These are phyloP conservation scores for Phylloporus sp. DNA, from an alignment of 768 basidiomycete species.

Conservation along the genomic window DNA sequence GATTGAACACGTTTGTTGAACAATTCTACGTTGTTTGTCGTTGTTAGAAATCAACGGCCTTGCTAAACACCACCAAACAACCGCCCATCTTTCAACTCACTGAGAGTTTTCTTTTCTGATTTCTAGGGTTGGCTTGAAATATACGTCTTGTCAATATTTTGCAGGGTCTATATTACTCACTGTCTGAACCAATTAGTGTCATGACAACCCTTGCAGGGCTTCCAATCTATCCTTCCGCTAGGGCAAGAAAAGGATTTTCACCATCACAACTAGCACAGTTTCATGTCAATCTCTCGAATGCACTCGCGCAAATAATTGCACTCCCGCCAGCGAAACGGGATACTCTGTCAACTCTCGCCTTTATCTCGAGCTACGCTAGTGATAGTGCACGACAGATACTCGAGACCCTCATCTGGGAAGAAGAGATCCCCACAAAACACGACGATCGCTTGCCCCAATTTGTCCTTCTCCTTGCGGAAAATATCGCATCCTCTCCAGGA, in stretches of 20 bases:
- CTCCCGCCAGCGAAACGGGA: constrained; percentile 48
- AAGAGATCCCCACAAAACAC: constrained; percentile 24
- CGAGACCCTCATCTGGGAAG: constrained; percentile 57
- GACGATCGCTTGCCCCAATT: constrained; percentile 46
- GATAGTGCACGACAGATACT: constrained; percentile 53
- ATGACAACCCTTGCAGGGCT: constrained; percentile 36
- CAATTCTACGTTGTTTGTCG: constrained; percentile 6
- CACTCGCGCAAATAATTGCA: constrained; percentile 45
- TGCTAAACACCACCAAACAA: constrained; percentile 9
- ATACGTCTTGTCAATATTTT: neutral
- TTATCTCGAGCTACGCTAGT: constrained; percentile 55
- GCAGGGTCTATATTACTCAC: neutral
- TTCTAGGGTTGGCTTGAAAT: neutral
- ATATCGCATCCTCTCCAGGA: constrained; percentile 39
- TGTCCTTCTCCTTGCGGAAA: constrained; percentile 55
- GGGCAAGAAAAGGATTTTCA: constrained; percentile 45
- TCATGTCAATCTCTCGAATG: constrained; percentile 43
- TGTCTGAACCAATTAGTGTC: neutral
- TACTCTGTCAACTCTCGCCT: constrained; percentile 41
- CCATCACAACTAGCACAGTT: constrained; percentile 50
- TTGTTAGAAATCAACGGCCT: constrained; percentile 3
- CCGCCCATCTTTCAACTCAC: neutral
- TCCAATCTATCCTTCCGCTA: constrained; percentile 53
- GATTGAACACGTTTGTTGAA: constrained; percentile 72
- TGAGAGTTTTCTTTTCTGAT: neutral